phyloP scores from a whole-genome alignment of 1,139 yeast genomes.

The Casaregolazyma lundiana region DNA sequence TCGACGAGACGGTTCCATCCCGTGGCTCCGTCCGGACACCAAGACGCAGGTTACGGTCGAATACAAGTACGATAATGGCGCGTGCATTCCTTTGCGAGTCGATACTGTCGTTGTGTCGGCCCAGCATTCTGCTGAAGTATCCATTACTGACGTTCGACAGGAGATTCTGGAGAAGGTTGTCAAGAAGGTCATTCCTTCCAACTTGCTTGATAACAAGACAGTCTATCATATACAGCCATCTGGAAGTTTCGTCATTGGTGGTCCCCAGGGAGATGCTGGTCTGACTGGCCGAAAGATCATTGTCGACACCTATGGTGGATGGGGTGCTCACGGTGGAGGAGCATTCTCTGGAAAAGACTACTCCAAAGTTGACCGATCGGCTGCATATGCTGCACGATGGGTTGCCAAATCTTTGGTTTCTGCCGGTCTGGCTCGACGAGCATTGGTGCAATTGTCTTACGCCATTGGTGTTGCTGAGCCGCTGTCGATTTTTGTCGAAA shows the following conservation, averaged over 20 bases:
- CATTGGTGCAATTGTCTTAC: constrained; percentile 95
- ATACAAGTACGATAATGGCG: constrained; percentile 90
- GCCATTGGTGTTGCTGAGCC: constrained; percentile 99
- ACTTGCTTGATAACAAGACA: constrained; percentile 90
- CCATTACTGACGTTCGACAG: constrained; percentile 84
- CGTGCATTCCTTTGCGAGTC: constrained; percentile 90
- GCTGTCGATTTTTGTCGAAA: constrained; percentile 92
- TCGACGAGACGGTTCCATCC: constrained; percentile 89
- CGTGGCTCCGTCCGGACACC: constrained; percentile 99
- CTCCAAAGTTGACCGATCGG: constrained; percentile 99
- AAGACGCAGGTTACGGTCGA: constrained; percentile 99
- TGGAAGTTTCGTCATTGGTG: constrained; percentile 99
- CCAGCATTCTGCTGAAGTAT: constrained; percentile 93
- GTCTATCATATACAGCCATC: constrained; percentile 98
- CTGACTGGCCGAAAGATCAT: constrained; percentile 98
- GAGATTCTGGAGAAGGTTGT: constrained; percentile 75
- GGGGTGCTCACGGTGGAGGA: constrained; percentile 99
- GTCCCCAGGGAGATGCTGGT: constrained; percentile 99
- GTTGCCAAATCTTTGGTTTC: constrained; percentile 95
- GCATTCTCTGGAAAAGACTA: constrained; percentile 99
- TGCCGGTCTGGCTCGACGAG: constrained; percentile 96
- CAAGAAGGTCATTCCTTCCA: constrained; percentile 87
- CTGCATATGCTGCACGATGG: constrained; percentile 99
- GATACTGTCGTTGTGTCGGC: constrained; percentile 97
- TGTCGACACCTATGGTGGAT: constrained; percentile 99